Evolutionary conservation across 106 monocot genomes (phyloP).

Genomic region (Gastrodia elata): DNA sequence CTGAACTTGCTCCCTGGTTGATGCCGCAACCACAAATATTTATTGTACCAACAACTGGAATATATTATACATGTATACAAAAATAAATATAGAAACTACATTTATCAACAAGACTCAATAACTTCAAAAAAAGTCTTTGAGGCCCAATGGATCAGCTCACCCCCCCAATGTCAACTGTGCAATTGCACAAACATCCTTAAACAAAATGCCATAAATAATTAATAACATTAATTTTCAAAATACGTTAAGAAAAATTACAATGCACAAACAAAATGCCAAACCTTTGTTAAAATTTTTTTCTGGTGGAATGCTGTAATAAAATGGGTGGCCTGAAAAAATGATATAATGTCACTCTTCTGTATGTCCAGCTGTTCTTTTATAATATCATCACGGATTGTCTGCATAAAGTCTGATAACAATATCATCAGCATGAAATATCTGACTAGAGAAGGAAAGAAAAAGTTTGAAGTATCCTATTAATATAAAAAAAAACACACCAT

Average conservation of each 20-base stretch:
- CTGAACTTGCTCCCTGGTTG: neutral
- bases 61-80: too few species aligned
- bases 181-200: neutral
- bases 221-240: neutral
- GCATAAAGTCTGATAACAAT: constrained; percentile 73
- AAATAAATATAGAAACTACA: too few species aligned
- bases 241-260: neutral
- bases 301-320: constrained; percentile 75
- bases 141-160: neutral
- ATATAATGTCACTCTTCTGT: constrained; percentile 57
- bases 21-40: too few species aligned
- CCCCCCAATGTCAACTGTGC: neutral
- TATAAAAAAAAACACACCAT: constrained; percentile 38
- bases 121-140: neutral
- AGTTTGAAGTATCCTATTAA: neutral
- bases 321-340: constrained; percentile 66
- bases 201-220: neutral
- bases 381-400: constrained; percentile 70
- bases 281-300: constrained; percentile 47
- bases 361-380: constrained; percentile 56
- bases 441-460: neutral
- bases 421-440: constrained; percentile 10
- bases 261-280: constrained; percentile 12
- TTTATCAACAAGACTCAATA: neutral
- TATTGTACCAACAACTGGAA: too few species aligned